phyloP scores from a whole-genome alignment of 768 basidiomycete species.

The Neoboletus magnificus region DNA sequence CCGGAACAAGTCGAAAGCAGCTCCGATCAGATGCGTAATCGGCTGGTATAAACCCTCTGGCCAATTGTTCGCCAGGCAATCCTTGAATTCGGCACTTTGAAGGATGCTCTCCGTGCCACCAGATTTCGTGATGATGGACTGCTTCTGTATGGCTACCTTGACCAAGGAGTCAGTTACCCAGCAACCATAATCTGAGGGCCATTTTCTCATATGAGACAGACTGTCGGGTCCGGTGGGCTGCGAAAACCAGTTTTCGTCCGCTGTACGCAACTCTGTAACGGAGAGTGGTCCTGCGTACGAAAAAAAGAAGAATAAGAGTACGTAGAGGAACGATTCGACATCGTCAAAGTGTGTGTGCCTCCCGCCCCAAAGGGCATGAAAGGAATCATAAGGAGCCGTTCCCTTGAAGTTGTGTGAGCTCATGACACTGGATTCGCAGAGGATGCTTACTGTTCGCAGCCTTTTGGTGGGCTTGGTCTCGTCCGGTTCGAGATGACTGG shows the following conservation, averaged over 20 bases:
- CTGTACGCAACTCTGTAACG: neutral
- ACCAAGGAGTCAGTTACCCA: too few species aligned
- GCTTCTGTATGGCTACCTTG: neutral
- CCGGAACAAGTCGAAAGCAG: neutral
- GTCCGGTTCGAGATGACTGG: neutral
- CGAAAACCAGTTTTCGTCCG: neutral
- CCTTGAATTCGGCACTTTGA: neutral
- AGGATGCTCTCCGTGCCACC: too few species aligned
- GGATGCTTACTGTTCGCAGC: neutral
- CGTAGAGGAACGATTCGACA: slow-evolving; percentile 1
- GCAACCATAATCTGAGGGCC: too few species aligned
- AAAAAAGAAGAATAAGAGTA: neutral
- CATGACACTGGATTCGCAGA: neutral
- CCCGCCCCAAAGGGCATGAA: neutral
- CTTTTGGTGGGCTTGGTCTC: neutral
- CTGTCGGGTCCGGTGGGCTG: neutral
- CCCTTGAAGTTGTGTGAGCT: neutral
- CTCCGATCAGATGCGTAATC: neutral
- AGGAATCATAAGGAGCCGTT: neutral
- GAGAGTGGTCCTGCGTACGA: neutral
- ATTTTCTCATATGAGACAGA: neutral
- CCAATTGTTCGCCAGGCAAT: neutral
- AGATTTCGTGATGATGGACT: neutral
- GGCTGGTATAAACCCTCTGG: neutral
- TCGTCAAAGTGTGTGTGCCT: neutral